Base-by-base conservation (phyloP, 768 basidiomycete genomes). In the Amanita rimosa region DNA sequence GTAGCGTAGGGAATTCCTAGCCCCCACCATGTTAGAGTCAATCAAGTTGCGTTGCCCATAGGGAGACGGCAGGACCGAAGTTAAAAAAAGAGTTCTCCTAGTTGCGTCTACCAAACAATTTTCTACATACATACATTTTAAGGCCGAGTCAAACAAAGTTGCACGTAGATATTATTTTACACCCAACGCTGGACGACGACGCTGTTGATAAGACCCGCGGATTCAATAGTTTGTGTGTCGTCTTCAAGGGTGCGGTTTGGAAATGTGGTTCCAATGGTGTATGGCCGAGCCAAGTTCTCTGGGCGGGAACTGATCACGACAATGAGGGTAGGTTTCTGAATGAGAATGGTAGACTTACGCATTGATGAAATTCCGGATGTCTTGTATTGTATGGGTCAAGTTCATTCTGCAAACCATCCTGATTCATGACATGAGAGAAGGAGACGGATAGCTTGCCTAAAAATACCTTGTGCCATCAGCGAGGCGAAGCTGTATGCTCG, bases 321-420 rank as follows among this genome's bases (percentile, higher is more conserved):
- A 19, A 22, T 37, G 29, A 49, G 1, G 27, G 52, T 29, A 4
- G 33, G 38, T 40, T 7, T 35, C 19, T 37, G 17, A 11, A 21
- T 36, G 8, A 31, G 17, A 37, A 38, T 36, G 46, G 16, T 36
- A 35, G 11, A 81, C 90, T 39, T 60, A 94, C 90, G 87, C 86
- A 56, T 93, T 85, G 69, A 97, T 91, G 59, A 90, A 93, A 56
- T 72, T 79, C 51, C 91, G 70, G 45, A 96, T 73, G 60, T 96
- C 91, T 14, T 76, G 73, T 2, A 96, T 82, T 0, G 87, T 95
- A 59, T 97, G 92, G 2, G 83, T 84, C 52, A 91, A 67, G 62
- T 98, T 98, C 84, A 95, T 88, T 46, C 88, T 72, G 38, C 78
- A 80, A 3, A 87, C 82, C 60, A 94, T 76, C 57, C 89, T 89